Percentiles rank a stretch among this genome's conserved stretches.
Evolutionary conservation across 2,329 filamentous ascomycete genomes (phyloP).

Genomic region (Epichloe sp.): DNA sequence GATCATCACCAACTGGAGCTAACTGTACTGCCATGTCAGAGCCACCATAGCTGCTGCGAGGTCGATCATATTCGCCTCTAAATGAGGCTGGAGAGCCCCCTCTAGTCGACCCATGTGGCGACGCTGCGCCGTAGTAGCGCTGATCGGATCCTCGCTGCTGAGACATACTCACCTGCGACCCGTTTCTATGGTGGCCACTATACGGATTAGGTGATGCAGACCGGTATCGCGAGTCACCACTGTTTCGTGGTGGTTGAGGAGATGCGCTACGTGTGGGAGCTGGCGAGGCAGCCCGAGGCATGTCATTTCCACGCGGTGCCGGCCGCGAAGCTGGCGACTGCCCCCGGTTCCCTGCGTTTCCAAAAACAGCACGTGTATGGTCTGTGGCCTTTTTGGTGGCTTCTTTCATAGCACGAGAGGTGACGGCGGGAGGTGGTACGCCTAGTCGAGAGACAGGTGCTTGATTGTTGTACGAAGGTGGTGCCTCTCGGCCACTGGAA

Average conservation of each 20-base stretch:
- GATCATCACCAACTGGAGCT: slow-evolving; percentile 40
- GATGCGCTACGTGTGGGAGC: slow-evolving; percentile 50
- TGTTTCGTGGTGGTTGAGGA: slow-evolving; percentile 48
- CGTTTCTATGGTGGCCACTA: slow-evolving; percentile 22
- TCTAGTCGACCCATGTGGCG: slow-evolving; percentile 33
- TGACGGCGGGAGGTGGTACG: slow-evolving; percentile 82
- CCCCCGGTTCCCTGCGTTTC: slow-evolving; percentile 14
- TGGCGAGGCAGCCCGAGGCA: slow-evolving; percentile 53
- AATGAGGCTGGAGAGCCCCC: slow-evolving; percentile 36
- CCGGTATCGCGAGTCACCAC: slow-evolving; percentile 32
- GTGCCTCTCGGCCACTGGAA: slow-evolving; percentile 33
- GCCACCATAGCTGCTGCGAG: slow-evolving; percentile 35
- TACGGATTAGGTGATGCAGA: slow-evolving; percentile 55
- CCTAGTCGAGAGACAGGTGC: slow-evolving; percentile 62
- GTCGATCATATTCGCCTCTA: slow-evolving; percentile 31
- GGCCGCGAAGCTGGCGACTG: slow-evolving; percentile 37
- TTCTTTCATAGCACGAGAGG: slow-evolving; percentile 89
- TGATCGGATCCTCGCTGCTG: slow-evolving; percentile 35
- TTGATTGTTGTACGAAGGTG: slow-evolving; percentile 67
- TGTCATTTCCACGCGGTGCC: slow-evolving; percentile 44
- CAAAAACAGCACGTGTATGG: slow-evolving; percentile 71
- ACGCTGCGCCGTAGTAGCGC: slow-evolving; percentile 37
- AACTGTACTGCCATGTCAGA: slow-evolving; percentile 58
- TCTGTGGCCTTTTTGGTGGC: slow-evolving; percentile 83
- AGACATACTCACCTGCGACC: slow-evolving; percentile 26